Evolutionary conservation across 2,329 filamentous ascomycete species (phyloP), one percentile per base, ranked within the genome.

Genomic region (Colletotrichum brevisporum): DNA sequence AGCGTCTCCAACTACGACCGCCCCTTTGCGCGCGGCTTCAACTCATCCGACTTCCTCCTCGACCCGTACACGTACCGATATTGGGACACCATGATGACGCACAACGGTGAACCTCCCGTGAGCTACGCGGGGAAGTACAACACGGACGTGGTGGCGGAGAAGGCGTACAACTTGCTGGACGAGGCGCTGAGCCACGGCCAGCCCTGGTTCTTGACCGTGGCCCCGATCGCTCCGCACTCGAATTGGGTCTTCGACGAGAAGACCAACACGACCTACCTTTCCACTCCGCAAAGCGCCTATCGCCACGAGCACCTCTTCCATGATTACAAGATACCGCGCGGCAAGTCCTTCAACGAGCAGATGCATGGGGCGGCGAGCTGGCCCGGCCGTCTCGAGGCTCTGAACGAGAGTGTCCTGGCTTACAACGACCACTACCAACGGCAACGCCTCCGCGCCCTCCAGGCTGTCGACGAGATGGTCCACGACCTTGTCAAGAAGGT

Each of bases 41-140:
- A 83, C 27, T 83, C 82, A 0, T 89, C 87, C 6, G 74, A 74
- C 74, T 84, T 91, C 72, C 79, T 91, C 1, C 80, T 92, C 2
- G 90, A 92, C 71, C 90, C 90, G 0, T 87, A 84, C 71, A 93
- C 91, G 0, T 93, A 93, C 73, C 82, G 86, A 27, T 93, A 93
- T 75, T 83, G 89, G 27, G 92, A 93, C 74, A 82, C 87, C 2
- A 89, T n/a, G 13, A 55, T 67, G 10, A 63, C 64, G 21, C 59
- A 55, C 31, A 63, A 67, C 31, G 58, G 58, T 15, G 59, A 31
- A 13, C n/a, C 81, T 0, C 88, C 88, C 0, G 79, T 84, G 15
- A 86, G 82, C 73, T 84, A 87, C 62, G 79, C 84, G 47, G 86
- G 86, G 2, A 75, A 86, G 43, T 87, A 90, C 75, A 84, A 82